A percentile compares a stretch with the other conserved stretches of the same genome.
Conservation (phyloP, 495 filamentous ascomycete species). For the Rhypophila decipiens region DNA sequence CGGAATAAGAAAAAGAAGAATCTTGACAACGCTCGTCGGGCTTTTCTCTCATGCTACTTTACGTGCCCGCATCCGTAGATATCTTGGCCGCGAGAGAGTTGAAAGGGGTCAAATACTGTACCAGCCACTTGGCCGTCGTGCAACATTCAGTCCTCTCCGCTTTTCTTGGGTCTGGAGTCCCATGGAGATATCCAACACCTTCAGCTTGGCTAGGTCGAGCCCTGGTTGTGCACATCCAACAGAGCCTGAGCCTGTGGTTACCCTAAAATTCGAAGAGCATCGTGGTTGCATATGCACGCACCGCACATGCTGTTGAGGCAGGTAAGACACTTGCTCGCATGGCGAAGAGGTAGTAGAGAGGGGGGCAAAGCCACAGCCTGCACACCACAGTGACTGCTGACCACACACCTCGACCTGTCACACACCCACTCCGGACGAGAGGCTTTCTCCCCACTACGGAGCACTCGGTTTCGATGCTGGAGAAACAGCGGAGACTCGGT, state of each 20-base stretch:
- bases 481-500: too few relatives aligned
- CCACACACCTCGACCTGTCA: not conserved
- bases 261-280: not conserved
- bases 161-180: not conserved
- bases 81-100: not conserved
- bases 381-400: not conserved
- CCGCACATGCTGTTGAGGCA: slow-evolving; percentile 2
- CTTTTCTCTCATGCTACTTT: too few relatives aligned
- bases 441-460: not conserved
- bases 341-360: not conserved
- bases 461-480: too few relatives aligned
- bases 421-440: not conserved
- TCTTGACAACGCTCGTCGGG: too few relatives aligned
- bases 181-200: not conserved
- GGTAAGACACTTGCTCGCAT: slow-evolving; percentile 5
- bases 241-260: not conserved
- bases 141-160: not conserved
- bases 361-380: not conserved
- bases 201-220: too few relatives aligned
- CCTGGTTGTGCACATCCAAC: not conserved
- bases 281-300: slow-evolving; percentile 3
- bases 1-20: too few relatives aligned
- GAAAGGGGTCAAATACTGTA: slow-evolving; percentile 4
- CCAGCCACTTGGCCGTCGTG: slow-evolving; percentile 1
- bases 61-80: too few relatives aligned